These are phyloP conservation scores for Cryptosporidium xiaoi DNA, from an alignment of 169 alveolate genomes.

Conservation along the genomic window DNA sequence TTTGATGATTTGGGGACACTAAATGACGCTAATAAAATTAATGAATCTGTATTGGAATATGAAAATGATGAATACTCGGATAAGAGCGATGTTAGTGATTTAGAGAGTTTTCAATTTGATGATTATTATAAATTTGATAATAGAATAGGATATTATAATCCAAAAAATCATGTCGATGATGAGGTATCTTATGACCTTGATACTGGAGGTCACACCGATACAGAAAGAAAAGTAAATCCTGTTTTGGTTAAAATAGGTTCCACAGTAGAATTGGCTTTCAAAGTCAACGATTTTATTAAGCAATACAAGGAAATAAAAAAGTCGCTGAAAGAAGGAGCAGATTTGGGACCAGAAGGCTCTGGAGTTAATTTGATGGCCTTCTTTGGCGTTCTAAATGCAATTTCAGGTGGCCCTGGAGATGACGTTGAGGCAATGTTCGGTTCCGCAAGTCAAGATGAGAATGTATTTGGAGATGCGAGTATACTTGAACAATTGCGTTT, in stretches of 20 bases:
- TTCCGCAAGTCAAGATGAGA: background rate
- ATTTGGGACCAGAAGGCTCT: constrained; percentile 20
- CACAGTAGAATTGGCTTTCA: constrained; percentile 25
- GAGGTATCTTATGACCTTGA: constrained; percentile 37
- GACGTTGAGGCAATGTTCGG: constrained; percentile 33
- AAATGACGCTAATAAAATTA: background rate
- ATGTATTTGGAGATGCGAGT: constrained; percentile 43
- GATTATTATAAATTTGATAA: constrained; percentile 55
- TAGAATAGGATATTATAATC: constrained; percentile 14
- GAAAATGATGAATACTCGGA: background rate
- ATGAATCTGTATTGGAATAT: background rate
- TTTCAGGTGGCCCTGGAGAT: constrained; percentile 44
- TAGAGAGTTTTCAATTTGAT: constrained; percentile 70
- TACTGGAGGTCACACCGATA: constrained; percentile 61
- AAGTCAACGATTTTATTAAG: constrained; percentile 16
- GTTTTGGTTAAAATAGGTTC: constrained; percentile 18
- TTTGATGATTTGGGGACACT: constrained; percentile 1
- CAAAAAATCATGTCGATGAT: constrained; percentile 31
- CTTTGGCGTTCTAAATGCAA: constrained; percentile 23
- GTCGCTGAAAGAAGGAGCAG: constrained; percentile 30
- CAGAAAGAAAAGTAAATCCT: background rate
- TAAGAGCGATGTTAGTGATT: constrained; percentile 3
- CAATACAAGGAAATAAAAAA: constrained; percentile 22
- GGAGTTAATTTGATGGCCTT: constrained; percentile 54
- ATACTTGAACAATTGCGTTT: constrained; percentile 26